Evolutionary conservation across 192 early-diverging fungal genomes (phyloP).

Genomic region (Rhizoclosmatium sp.): DNA sequence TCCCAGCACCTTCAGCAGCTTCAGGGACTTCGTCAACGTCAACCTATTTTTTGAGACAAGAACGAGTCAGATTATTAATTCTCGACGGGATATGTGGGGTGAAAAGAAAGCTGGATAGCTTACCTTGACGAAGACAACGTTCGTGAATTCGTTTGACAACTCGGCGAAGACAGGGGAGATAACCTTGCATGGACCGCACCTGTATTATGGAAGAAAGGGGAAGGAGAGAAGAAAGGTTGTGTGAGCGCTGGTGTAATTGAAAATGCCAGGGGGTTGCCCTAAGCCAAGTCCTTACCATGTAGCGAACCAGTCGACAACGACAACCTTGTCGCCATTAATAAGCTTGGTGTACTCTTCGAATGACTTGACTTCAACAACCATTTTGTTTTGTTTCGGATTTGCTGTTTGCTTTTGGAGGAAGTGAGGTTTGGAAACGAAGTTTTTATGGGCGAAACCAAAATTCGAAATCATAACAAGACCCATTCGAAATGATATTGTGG

Average conservation of each 20-base stretch:
- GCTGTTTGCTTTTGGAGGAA: neutral
- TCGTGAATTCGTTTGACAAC: constrained; percentile 49
- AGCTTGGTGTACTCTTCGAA: constrained; percentile 16
- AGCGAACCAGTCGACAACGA: constrained; percentile 29
- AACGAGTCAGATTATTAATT: neutral
- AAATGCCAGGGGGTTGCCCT: neutral
- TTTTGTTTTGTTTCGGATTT: neutral
- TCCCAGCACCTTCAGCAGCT: constrained; percentile 52
- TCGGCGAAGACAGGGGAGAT: constrained; percentile 57
- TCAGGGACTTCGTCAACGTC: constrained; percentile 66
- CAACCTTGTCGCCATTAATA: constrained; percentile 18
- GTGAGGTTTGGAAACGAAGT: neutral
- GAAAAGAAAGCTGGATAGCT: constrained; percentile 10
- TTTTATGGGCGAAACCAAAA: neutral
- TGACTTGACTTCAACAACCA: neutral
- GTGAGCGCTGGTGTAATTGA: neutral
- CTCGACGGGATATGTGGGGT: neutral
- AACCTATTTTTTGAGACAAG: constrained; percentile 45
- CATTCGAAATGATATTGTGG: neutral
- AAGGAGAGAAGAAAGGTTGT: neutral
- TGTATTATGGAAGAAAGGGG: constrained; percentile 38
- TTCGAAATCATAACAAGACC: neutral
- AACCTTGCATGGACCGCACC: constrained; percentile 64
- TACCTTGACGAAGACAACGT: constrained; percentile 52
- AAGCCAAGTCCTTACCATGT: constrained; percentile 8